phyloP scores from a whole-genome alignment of 495 filamentous ascomycete species.

The Neurospora tetraspora region DNA sequence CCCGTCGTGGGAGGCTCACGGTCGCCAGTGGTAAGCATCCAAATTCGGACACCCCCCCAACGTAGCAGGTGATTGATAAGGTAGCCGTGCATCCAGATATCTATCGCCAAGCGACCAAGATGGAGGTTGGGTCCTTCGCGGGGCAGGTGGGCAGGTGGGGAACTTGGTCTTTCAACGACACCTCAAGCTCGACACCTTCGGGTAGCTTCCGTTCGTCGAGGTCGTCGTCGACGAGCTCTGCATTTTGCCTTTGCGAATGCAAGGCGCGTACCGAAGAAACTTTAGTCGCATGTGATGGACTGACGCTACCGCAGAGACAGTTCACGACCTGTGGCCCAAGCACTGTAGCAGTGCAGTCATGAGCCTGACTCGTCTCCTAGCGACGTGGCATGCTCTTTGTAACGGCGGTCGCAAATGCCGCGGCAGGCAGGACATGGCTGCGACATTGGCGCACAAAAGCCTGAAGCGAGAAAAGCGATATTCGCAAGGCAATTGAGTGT shows the following conservation, averaged over 20 bases:
- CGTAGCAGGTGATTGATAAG: not conserved
- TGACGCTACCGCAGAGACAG: conserved; percentile 13
- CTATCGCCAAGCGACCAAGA: not conserved
- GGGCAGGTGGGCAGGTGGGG: not conserved
- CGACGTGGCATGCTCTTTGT: conserved; percentile 21
- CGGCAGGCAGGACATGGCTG: not conserved
- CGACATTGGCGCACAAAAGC: not conserved
- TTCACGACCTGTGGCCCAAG: conserved; percentile 16
- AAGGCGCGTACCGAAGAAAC: not conserved
- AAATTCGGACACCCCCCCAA: not conserved
- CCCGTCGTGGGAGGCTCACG: not conserved
- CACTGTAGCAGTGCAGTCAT: conserved; percentile 5
- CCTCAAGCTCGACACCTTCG: not conserved
- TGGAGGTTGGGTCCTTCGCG: not conserved
- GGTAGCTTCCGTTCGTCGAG: not conserved
- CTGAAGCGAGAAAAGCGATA: not conserved
- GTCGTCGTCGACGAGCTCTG: not conserved
- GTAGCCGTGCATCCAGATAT: not conserved
- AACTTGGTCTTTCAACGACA: not conserved
- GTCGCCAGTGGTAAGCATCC: not conserved
- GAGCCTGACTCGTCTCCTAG: conserved; percentile 19
- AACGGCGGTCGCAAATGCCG: conserved; percentile 1
- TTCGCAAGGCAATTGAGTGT: not conserved
- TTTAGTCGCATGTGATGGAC: conserved; percentile 3
- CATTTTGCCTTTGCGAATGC: not conserved